phyloP scores from a whole-genome alignment of 2,329 filamentous ascomycete genomes.

The Macrophomina phaseolina region DNA sequence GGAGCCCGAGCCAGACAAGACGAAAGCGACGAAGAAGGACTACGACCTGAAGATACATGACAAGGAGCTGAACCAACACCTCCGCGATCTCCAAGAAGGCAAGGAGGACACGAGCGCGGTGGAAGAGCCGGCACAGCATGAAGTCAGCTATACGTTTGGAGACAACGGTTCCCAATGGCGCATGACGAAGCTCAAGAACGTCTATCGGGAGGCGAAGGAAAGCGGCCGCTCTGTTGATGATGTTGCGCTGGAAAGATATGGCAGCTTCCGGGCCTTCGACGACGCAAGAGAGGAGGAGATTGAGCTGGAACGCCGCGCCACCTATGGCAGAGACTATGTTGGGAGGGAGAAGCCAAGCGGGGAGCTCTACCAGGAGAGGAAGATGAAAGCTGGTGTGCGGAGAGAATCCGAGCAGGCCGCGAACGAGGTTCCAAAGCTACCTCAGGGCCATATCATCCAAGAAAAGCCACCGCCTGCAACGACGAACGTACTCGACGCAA shows the following conservation, averaged over 20 bases:
- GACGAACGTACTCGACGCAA: conserved; percentile 70
- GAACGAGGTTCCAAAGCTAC: conserved; percentile 36
- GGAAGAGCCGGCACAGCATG: conserved; percentile 61
- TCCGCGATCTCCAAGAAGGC: conserved; percentile 63
- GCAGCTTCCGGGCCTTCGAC: conserved; percentile 82
- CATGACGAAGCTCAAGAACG: conserved; percentile 90
- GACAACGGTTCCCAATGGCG: conserved; percentile 92
- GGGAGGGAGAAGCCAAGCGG: conserved; percentile 87
- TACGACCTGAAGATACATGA: conserved; percentile 76
- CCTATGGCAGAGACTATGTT: conserved; percentile 84
- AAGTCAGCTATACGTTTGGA: conserved; percentile 84
- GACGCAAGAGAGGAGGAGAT: conserved; percentile 90
- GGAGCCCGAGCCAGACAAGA: conserved; percentile 45
- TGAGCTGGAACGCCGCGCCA: conserved; percentile 82
- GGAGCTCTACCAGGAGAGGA: conserved; percentile 81
- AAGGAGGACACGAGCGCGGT: conserved; percentile 44
- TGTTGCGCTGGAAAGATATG: conserved; percentile 81
- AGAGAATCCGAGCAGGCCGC: conserved; percentile 31
- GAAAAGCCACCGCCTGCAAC: conserved; percentile 57
- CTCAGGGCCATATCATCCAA: conserved; percentile 64
- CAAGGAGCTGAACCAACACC: conserved; percentile 78
- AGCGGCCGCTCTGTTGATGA: conserved; percentile 76
- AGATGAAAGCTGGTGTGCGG: conserved; percentile 62
- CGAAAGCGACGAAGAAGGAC: conserved; percentile 58
- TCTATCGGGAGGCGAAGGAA: conserved; percentile 80